A percentile compares a stretch with the other conserved stretches of the same genome.
These are phyloP conservation scores for Carex scoparia DNA, from an alignment of 176 grass and related monocot species.

Conservation along the genomic window DNA sequence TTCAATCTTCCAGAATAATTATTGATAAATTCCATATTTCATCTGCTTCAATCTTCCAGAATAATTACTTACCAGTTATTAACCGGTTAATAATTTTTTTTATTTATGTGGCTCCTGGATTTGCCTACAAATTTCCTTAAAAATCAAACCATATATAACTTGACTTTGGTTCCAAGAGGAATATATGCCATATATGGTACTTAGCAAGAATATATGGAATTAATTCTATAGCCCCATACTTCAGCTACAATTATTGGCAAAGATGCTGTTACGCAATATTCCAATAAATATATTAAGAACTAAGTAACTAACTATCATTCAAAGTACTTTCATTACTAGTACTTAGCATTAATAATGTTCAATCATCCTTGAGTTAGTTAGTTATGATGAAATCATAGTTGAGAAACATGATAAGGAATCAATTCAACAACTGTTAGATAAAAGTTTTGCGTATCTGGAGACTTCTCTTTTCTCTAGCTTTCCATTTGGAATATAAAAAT, in stretches of 20 bases:
- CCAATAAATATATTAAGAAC: background rate
- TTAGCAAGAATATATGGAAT: background rate
- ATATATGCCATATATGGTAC: background rate
- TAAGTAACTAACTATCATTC: background rate
- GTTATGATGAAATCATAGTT: conserved; percentile 12
- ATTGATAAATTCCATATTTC: too few relatives aligned
- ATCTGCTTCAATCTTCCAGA: too few relatives aligned
- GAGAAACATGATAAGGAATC: conserved; percentile 33
- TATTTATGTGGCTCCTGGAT: background rate
- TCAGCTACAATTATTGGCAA: background rate
- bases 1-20: too few relatives aligned
- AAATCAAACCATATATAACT: background rate
- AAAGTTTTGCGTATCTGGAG: conserved; percentile 27
- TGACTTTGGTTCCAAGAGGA: background rate
- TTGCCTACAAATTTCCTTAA: background rate
- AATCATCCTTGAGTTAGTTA: conserved; percentile 12
- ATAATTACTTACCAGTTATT: too few relatives aligned
- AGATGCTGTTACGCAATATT: background rate
- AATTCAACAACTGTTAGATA: conserved; percentile 12
- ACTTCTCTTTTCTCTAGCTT: background rate
- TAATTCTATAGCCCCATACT: background rate
- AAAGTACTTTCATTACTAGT: background rate
- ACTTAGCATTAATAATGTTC: background rate
- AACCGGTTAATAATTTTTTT: background rate
- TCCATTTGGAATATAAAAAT: conserved; percentile 16